Evolutionary conservation across 441 rosid genomes (phyloP).

Genomic region (Pelargonium fulgidum): DNA sequence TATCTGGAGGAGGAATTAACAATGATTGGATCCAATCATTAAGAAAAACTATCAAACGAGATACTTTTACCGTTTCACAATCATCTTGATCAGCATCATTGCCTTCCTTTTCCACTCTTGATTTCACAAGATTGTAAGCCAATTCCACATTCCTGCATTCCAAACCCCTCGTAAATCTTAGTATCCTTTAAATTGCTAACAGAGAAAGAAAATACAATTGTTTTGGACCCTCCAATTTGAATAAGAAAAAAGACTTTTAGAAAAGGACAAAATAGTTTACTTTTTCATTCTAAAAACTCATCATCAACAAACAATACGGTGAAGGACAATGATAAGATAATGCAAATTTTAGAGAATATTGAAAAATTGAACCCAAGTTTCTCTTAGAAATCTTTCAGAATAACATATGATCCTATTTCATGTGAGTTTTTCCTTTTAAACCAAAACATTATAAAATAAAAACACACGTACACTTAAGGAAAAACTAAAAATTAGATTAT

Average conservation of each 20-base stretch:
- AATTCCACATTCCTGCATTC: slow-evolving; percentile 72
- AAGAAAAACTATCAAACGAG: slow-evolving; percentile 56
- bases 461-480: background rate
- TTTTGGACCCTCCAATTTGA: background rate
- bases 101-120: slow-evolving; percentile 25
- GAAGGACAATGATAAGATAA: background rate
- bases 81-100: slow-evolving; percentile 33
- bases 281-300: too few relatives aligned
- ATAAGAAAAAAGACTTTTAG: background rate
- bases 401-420: background rate
- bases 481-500: too few relatives aligned
- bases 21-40: slow-evolving; percentile 70
- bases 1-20: slow-evolving; percentile 40
- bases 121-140: slow-evolving; percentile 45
- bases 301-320: background rate
- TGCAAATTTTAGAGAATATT: background rate
- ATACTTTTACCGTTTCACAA: slow-evolving; percentile 48
- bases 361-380: background rate
- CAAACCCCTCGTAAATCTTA: slow-evolving; percentile 2
- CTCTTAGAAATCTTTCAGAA: background rate
- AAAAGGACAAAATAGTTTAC: background rate
- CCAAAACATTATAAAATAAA: background rate
- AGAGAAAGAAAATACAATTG: background rate
- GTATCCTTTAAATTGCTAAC: slow-evolving; percentile 11
- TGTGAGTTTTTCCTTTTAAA: background rate